Conservation (phyloP, 352 stramenopile genomes). For the Globisporangium nagaii region DNA sequence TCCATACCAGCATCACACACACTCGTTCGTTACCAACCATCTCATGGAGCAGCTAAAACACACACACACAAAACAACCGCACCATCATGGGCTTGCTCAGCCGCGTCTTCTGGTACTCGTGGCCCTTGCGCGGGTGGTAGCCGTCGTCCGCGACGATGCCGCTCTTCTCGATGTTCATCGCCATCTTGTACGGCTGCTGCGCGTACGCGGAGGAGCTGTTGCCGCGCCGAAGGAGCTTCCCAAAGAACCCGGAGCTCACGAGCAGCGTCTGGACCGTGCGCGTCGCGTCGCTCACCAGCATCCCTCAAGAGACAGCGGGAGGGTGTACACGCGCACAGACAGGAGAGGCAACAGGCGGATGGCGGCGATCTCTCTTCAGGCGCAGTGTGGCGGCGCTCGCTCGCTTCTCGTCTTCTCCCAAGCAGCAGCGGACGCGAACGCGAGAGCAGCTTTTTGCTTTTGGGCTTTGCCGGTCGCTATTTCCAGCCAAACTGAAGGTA, state of each 20-base stretch:
- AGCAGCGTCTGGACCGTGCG: slow-evolving; percentile 8
- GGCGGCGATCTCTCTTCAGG: too few species aligned
- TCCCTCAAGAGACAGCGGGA: background rate
- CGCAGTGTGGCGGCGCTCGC: too few species aligned
- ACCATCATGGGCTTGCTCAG: slow-evolving; percentile 13
- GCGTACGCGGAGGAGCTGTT: background rate
- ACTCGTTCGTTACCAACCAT: too few species aligned
- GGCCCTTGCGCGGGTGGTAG: slow-evolving; percentile 13
- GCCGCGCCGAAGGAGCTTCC: slow-evolving; percentile 2
- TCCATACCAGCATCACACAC: background rate
- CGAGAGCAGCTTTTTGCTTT: too few species aligned
- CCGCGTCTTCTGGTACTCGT: slow-evolving; percentile 3
- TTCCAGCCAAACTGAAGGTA: too few species aligned
- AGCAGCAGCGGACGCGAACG: too few species aligned
- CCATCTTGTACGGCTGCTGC: background rate
- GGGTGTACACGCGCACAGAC: background rate
- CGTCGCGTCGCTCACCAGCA: slow-evolving; percentile 8
- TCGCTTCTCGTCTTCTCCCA: too few species aligned
- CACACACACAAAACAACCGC: background rate
- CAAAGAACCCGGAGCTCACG: slow-evolving; percentile 3
- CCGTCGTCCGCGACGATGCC: background rate
- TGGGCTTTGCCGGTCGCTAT: too few species aligned
- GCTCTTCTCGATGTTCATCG: slow-evolving; percentile 4
- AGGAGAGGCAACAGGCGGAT: too few species aligned
- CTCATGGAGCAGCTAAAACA: too few species aligned